Evolutionary conservation across 495 filamentous ascomycete species (phyloP).

Genomic region (Neurospora tetraspora): DNA sequence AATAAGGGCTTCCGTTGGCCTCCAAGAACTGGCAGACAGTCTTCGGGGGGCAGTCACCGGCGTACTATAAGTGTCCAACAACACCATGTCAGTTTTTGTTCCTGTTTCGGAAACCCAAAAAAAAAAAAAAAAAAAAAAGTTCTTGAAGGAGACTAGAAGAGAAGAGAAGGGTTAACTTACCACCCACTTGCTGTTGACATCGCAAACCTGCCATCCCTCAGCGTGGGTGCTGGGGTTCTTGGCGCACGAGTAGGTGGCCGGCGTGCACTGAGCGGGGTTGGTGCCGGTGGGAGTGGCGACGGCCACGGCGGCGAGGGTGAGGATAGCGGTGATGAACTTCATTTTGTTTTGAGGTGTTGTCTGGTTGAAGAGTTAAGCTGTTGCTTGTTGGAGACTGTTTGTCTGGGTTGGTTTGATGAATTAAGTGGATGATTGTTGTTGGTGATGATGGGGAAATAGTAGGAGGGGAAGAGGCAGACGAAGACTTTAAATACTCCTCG

Average conservation of each 20-base stretch:
- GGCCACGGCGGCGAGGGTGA: conserved; percentile 12
- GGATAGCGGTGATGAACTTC: conserved; percentile 13
- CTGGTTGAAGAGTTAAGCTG: not conserved
- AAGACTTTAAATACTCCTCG: not conserved
- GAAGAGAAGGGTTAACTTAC: conserved; percentile 7
- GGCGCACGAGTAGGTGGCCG: conserved; percentile 16
- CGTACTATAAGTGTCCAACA: conserved; percentile 6
- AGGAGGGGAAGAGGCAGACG: not conserved
- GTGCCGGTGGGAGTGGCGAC: conserved; percentile 6
- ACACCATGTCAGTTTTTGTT: not conserved
- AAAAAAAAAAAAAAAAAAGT: not conserved
- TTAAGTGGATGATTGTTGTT: not conserved
- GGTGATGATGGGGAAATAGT: not conserved
- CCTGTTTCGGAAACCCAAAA: not conserved
- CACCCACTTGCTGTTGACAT: conserved; percentile 11
- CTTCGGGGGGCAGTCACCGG: conserved; percentile 11
- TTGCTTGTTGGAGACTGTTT: not conserved
- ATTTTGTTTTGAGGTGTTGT: conserved; percentile 11
- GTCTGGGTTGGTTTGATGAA: not conserved
- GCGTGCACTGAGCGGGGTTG: conserved; percentile 9
- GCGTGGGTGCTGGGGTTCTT: conserved; percentile 1
- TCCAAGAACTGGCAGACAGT: conserved; percentile 13
- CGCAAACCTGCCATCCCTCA: conserved; percentile 21
- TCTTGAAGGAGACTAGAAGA: not conserved
- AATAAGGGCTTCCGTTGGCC: conserved; percentile 21